Evolutionary conservation across 2,329 filamentous ascomycete genomes (phyloP), one percentile per base, ranked within the genome.

Genomic region (Lasiodiplodia gonubiensis): DNA sequence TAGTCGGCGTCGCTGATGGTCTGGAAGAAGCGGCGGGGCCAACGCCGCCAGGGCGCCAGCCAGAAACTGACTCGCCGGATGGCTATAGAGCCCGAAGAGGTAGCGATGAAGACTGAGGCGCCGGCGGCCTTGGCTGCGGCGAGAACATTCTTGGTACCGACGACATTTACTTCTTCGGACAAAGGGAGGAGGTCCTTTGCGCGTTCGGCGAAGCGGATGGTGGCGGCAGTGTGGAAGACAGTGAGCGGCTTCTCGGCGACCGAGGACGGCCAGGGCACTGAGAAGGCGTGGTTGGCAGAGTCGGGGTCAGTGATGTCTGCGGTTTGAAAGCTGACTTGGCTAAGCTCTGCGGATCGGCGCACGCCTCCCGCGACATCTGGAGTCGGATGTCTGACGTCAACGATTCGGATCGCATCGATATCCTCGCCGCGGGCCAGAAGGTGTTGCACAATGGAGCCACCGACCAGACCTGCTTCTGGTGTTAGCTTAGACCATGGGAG

Each of bases 151-250:
- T 75, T 74, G 2, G 85, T 84, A 10, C 86, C 86, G 10, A 71
- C 73, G 27, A 86, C 78, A 69, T 88, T 88, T 65, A 87, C 84
- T 21, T 77, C 74, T 59, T 79, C 79, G 65, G 80, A 80, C 30
- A 81, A 80, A 27, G 78, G 73, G 69, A 87, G 85, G 37, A 84
- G 77, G 37, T 79, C 74, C 54, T 73, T 71, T 60, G 80, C 78
- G 7, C 86, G 81, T 66, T 88, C 85, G 18, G 78, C 80, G 0
- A 84, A 81, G 12, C 84, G 78, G 68, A 88, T 87, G 5, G 82
- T 78, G 1, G 86, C 86, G 2, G 85, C 86, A 0, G 83, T 87
- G 75, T 88, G 86, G 71, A 85, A 86, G 16, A 88, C 85, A 0
- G 85, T 87, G 27, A 88, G 75, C 1, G 86, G 85, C 3, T 83